Base-by-base conservation (phyloP, 1,139 yeast species). In the Zygosaccharomyces pseudobailii region DNA sequence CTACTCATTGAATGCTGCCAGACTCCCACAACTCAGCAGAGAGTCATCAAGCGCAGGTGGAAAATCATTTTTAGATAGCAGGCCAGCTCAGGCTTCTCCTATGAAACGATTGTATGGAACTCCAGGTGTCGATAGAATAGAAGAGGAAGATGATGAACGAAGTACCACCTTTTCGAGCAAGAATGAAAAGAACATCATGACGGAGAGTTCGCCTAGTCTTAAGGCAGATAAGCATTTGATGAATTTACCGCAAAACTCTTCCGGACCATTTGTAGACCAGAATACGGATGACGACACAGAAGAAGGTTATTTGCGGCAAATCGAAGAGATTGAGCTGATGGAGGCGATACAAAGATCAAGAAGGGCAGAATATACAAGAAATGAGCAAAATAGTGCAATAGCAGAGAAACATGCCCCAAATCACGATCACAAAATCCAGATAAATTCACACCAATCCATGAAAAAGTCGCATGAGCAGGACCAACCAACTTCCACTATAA, bases 341-440 rank as follows among this genome's bases (percentile, higher is more conserved):
- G 68, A 64, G 47, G 82, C 82, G 1, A 69, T 78, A 25, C 75
- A 74, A 48, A 65, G 62, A 36, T 77, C 83, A 0, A 75, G 73
- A 49, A 55, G 57, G 36, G 79, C 24, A 21, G 40, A 36, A 10
- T 32, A 17, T 24, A 23, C 22, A 9, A 25, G 40, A 17, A 30
- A 32, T 28, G 36, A 36, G 7, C 10, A 33, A 10, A n/a, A n/a
- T 9, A 40, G 33, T 13, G 17, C 21, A 13, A 42, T n/a, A 2
- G 33, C 22, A 17, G 27, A 33, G 32, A n/a, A n/a, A n/a, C n/a
- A n/a, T 8, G 35, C 40, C 20, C 17, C 36, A 10, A 32, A 42
- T 27, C 21, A 24, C 7, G 28, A 36, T 36, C 33, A 31, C n/a
- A 35, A 21, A n/a, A 31, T 42, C 24, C n/a, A 31, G 3, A 21